A percentile compares a stretch with the other conserved stretches of the same genome.
These are phyloP conservation scores for Dissophora ornata DNA, from an alignment of 192 early-diverging fungal species.

Conservation along the genomic window DNA sequence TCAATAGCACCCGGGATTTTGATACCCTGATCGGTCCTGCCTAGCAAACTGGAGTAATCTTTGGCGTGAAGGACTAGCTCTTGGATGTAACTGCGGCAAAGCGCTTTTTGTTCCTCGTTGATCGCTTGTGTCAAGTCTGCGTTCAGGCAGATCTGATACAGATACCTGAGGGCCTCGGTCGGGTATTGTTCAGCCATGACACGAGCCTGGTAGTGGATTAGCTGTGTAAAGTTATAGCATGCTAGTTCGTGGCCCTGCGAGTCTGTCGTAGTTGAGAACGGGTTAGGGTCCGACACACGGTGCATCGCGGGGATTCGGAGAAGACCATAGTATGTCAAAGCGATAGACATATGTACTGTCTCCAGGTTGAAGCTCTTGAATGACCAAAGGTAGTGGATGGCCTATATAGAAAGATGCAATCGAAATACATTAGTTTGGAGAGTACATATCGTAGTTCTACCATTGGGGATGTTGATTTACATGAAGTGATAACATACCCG, in stretches of 20 bases:
- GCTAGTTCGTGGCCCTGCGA: constrained; percentile 54
- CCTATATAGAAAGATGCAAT: constrained; percentile 42
- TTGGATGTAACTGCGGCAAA: constrained; percentile 64
- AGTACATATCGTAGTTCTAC: not conserved
- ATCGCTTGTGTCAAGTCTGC: constrained; percentile 47
- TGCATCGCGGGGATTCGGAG: constrained; percentile 74
- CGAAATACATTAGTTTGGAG: not conserved
- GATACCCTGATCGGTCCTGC: constrained; percentile 56
- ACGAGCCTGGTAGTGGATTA: constrained; percentile 36
- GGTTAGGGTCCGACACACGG: constrained; percentile 51
- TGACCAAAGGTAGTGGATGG: constrained; percentile 78
- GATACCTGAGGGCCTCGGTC: constrained; percentile 70
- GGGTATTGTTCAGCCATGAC: constrained; percentile 56
- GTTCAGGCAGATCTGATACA: constrained; percentile 69
- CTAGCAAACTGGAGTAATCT: constrained; percentile 69
- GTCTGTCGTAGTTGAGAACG: constrained; percentile 36
- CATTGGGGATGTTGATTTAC: too few relatives aligned
- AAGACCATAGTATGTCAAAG: constrained; percentile 82
- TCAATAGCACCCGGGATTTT: constrained; percentile 75
- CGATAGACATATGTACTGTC: constrained; percentile 91
- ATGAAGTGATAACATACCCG: constrained; percentile 49
- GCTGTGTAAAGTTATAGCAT: constrained; percentile 41
- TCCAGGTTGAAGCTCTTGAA: constrained; percentile 75
- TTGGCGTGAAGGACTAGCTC: constrained; percentile 71
- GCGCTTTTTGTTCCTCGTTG: constrained; percentile 62